phyloP scores from a whole-genome alignment of 1,139 yeast species.

The Neolecta irregularis region DNA sequence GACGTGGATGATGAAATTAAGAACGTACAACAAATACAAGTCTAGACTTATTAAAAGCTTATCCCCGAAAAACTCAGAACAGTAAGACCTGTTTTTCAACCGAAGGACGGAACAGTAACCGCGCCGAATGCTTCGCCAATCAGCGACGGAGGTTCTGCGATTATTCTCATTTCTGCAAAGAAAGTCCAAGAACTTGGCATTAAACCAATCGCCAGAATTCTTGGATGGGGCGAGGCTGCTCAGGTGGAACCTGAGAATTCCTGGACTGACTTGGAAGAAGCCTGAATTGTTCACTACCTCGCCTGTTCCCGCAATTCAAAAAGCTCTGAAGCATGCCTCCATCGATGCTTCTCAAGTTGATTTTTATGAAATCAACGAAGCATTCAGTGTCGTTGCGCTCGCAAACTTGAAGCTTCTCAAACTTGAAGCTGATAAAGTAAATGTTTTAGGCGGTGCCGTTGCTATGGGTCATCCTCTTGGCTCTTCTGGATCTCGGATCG shows the following conservation, averaged over 20 bases:
- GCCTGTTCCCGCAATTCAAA: slow-evolving; percentile 85
- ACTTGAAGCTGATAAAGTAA: slow-evolving; percentile 53
- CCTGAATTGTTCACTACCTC: slow-evolving; percentile 93
- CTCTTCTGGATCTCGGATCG: slow-evolving; percentile 91
- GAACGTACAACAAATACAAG: slow-evolving; percentile 15
- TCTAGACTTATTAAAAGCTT: slow-evolving; percentile 30
- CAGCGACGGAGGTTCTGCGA: slow-evolving; percentile 96
- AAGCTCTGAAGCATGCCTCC: slow-evolving; percentile 81
- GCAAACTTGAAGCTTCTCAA: slow-evolving; percentile 69
- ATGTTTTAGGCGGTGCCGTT: slow-evolving; percentile 96
- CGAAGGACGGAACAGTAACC: slow-evolving; percentile 80
- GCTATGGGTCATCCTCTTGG: slow-evolving; percentile 97
- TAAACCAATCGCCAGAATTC: slow-evolving; percentile 72
- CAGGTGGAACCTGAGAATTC: slow-evolving; percentile 27
- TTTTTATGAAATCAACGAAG: slow-evolving; percentile 87
- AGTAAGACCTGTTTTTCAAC: slow-evolving; percentile 87
- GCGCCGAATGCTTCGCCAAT: slow-evolving; percentile 93
- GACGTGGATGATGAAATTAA: slow-evolving; percentile 62
- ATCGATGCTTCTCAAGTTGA: slow-evolving; percentile 47
- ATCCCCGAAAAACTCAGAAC: slow-evolving; percentile 57
- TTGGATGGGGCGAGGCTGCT: slow-evolving; percentile 98
- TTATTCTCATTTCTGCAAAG: slow-evolving; percentile 65
- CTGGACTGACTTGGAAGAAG: slow-evolving; percentile 17
- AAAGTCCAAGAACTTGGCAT: slow-evolving; percentile 72
- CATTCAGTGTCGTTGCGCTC: slow-evolving; percentile 87